Evolutionary conservation across 805 yeast species (phyloP), one percentile per base, ranked within the genome.

Genomic region (Kodamaea kakaduensis): DNA sequence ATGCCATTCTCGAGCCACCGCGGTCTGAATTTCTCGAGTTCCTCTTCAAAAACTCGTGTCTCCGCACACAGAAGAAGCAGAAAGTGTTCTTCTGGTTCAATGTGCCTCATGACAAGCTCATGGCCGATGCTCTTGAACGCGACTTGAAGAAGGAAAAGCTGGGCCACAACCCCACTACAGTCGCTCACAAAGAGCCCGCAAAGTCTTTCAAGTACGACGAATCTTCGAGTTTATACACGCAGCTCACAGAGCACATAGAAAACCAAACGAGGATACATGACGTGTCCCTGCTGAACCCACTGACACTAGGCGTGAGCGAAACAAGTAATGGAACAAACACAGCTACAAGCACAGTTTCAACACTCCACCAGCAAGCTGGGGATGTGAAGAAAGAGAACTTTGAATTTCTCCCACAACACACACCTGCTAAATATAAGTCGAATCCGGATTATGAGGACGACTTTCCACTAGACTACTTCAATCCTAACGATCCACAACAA

Each of bases 61-160:
- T 90, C 17, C 73, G 96, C 48, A 90, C 98, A 0, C 97, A 90
- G 51, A 90, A 90, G 71, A 90, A 93, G 52, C 98, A 90, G 56
- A 90, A 93, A 54, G 97, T 90, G 27, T 90, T 90, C 56, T 87
- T 83, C 58, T 93, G 97, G 97, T 88, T 84, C 57, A 83, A 89
- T 52, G 97, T 93, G 7, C 93, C 93, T 16, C 97, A 90, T 59
- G 96, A 89, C 53, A 79, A 83, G 53, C 66, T 90, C 28, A 89
- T 93, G 73, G 78, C 87, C 2, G 97, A 93, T 59, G 97, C 97
- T 0, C 62, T 93, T 29, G 97, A 89, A 56, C 71, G 97, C 48
- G 97, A 93, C 56, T 61, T 89, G 52, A 88, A 86, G 59, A 79
- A 84, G 47, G 96, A 89, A 54, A 55, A 65, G 35, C 48, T 68